Evolutionary conservation across 768 basidiomycete species (phyloP), one percentile per base, ranked within the genome.

Genomic region (Phylloporus sp.): DNA sequence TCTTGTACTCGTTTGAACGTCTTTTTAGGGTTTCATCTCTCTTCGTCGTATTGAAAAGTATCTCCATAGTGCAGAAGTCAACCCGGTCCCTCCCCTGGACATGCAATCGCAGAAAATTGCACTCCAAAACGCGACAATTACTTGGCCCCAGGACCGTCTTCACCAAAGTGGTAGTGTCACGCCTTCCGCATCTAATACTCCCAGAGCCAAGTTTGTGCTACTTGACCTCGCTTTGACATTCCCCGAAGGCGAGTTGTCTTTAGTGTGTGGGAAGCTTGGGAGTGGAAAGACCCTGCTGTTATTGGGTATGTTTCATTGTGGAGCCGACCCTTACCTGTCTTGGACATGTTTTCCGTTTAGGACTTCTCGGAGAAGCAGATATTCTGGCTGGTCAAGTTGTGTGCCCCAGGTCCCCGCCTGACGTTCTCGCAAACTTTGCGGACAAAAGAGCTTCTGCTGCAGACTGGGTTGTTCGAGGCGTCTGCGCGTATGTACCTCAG

Each of bases 21-120:
- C n/a, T n/a, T n/a, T n/a, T 32, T 36, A 86, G 84, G 79, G 82
- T 44, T 73, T 88, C 37, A 89, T 96, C 14, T 93, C 90, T 10
- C 71, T 93, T 40, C 82, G 86, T 15, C 88, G 93, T 41, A 93
- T 96, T 49, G 91, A 94, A 62, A 92, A 89, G 57, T 96, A 94
- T 64, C 77, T 96, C 21, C 69, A 79, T 38, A 75, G 78, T 9
- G 76, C 78, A 2, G 93, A 97, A 66, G 81, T 96, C 14, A 62
- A 74, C 1, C 64, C 73, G 1, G 81, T 88, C 10, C 75, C 73
- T 5, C 81, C 82, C 3, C 64, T 87, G 8, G 64, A 72, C 18
- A 63, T 75, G 23, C 78, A 84, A 53, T 72, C 75, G n/a, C 71
- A 75, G 41, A 76, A 70, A 4, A 82, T 94, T 43, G 75, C 82